Percentiles rank a stretch among this genome's conserved stretches.
Evolutionary conservation across 805 yeast genomes (phyloP).

Genomic region (Cyberlindnera bimundalis): DNA sequence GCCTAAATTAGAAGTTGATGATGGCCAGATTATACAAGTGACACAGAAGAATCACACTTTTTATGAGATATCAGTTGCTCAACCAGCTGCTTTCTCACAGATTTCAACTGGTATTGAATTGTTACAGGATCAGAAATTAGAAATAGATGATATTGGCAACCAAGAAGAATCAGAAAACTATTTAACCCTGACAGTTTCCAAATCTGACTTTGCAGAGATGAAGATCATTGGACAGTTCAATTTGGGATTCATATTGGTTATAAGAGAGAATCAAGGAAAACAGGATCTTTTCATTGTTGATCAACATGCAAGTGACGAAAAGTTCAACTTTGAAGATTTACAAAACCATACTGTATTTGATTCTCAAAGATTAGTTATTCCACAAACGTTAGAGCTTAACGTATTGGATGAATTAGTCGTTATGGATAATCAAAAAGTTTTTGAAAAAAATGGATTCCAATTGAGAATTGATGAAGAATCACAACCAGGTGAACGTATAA

Average conservation of each 20-base stretch:
- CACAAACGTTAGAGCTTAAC: conserved; percentile 57
- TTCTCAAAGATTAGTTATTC: conserved; percentile 66
- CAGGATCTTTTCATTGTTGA: conserved; percentile 83
- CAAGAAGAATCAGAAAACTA: conserved; percentile 52
- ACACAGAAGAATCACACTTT: conserved; percentile 17
- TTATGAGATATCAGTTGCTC: conserved; percentile 8
- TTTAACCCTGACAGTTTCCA: conserved; percentile 59
- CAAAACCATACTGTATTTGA: conserved; percentile 54
- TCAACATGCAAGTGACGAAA: conserved; percentile 98
- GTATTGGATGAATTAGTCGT: conserved; percentile 76
- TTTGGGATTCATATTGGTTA: conserved; percentile 86
- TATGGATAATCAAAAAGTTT: conserved; percentile 51
- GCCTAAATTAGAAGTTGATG: not conserved
- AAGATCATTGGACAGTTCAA: conserved; percentile 89
- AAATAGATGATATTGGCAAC: conserved; percentile 42
- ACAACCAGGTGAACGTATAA: conserved; percentile 54
- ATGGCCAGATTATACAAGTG: conserved; percentile 15
- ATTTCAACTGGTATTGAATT: not conserved
- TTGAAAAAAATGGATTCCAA: conserved; percentile 76
- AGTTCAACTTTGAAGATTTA: conserved; percentile 78
- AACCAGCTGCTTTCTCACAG: conserved; percentile 9
- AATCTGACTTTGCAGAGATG: conserved; percentile 74
- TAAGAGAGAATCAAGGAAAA: conserved; percentile 43
- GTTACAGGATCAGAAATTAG: not conserved
- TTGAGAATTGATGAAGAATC: conserved; percentile 46